Percentiles rank a stretch among this genome's conserved stretches.
phyloP scores from a whole-genome alignment of 2,329 filamentous ascomycete species.

The Monascus ruber region DNA sequence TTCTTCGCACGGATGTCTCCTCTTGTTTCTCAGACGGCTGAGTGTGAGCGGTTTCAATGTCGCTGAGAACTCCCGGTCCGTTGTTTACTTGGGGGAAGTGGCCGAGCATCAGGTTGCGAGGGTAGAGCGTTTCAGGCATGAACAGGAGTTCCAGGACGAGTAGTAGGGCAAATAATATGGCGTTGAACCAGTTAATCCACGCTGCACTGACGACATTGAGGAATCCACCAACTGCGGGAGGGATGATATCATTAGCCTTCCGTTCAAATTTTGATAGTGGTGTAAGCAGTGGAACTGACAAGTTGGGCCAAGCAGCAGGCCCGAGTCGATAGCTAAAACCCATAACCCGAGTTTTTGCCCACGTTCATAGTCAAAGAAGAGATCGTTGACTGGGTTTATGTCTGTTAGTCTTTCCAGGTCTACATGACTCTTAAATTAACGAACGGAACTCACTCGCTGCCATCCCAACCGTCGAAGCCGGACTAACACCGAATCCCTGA shows the following conservation, averaged over 20 bases:
- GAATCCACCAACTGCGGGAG: conserved; percentile 38
- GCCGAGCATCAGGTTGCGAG: conserved; percentile 39
- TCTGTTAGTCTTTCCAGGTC: no score
- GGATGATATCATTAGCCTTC: not conserved
- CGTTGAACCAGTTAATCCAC: conserved; percentile 47
- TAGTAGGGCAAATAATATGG: conserved; percentile 41
- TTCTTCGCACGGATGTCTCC: conserved; percentile 18
- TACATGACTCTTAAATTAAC: not conserved
- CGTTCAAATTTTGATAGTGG: not conserved
- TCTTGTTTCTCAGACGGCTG: conserved; percentile 6
- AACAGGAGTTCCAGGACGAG: conserved; percentile 39
- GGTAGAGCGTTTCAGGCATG: conserved; percentile 48
- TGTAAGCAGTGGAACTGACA: conserved; percentile 18
- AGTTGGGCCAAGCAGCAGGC: conserved; percentile 39
- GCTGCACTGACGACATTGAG: conserved; percentile 35
- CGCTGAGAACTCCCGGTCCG: conserved; percentile 1
- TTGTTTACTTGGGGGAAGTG: conserved; percentile 15
- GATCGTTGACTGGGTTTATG: conserved; percentile 33
- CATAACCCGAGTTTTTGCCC: conserved; percentile 46
- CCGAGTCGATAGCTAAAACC: conserved; percentile 46
- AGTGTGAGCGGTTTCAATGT: conserved; percentile 16
- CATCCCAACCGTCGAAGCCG: conserved; percentile 44
- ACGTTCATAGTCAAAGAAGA: conserved; percentile 47
- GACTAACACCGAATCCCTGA: conserved; percentile 45
- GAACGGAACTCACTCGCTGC: conserved; percentile 28